phyloP scores from a whole-genome alignment of 306 rosid species.

The Fragaria iinumae region DNA sequence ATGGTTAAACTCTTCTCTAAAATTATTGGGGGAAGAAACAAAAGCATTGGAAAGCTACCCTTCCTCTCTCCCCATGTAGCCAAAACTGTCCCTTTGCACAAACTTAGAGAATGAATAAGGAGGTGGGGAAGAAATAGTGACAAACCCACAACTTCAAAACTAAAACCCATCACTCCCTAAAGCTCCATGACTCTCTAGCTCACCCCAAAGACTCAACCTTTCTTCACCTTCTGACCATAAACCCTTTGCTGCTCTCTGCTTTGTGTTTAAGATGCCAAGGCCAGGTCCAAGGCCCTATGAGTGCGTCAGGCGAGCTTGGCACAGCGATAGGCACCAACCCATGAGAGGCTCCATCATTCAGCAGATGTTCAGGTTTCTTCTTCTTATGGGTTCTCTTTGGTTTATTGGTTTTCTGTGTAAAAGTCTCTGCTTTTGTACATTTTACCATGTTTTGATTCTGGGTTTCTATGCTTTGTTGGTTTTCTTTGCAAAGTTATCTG shows the following conservation, averaged over 20 bases:
- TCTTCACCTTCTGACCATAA: conserved; percentile 21
- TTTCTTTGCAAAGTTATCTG: too few species aligned
- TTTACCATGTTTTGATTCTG: conserved; percentile 73
- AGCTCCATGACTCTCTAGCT: conserved; percentile 36
- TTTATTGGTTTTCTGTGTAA: conserved; percentile 1
- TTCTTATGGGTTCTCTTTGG: conserved; percentile 40
- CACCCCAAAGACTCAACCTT: conserved; percentile 3
- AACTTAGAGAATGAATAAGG: conserved; percentile 33
- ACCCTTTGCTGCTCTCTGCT: not conserved
- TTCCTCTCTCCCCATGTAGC: conserved; percentile 37
- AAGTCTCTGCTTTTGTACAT: conserved; percentile 30
- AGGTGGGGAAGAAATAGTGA: conserved; percentile 30
- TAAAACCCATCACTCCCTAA: conserved; percentile 54
- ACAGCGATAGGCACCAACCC: conserved; percentile 94
- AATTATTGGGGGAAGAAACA: conserved; percentile 55
- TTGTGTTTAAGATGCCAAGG: conserved; percentile 75
- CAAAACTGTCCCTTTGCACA: conserved; percentile 53
- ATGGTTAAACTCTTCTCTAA: conserved; percentile 37
- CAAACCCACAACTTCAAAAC: conserved; percentile 23
- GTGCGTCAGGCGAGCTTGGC: conserved; percentile 99
- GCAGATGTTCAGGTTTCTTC: conserved; percentile 88
- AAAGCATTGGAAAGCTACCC: conserved; percentile 53
- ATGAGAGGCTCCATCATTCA: conserved; percentile 87
- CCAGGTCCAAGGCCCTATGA: conserved; percentile 99
- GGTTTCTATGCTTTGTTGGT: conserved; percentile 18